Conservation (phyloP, 1,284 basidiomycete species). For the Fomitiporia mediterranea region DNA sequence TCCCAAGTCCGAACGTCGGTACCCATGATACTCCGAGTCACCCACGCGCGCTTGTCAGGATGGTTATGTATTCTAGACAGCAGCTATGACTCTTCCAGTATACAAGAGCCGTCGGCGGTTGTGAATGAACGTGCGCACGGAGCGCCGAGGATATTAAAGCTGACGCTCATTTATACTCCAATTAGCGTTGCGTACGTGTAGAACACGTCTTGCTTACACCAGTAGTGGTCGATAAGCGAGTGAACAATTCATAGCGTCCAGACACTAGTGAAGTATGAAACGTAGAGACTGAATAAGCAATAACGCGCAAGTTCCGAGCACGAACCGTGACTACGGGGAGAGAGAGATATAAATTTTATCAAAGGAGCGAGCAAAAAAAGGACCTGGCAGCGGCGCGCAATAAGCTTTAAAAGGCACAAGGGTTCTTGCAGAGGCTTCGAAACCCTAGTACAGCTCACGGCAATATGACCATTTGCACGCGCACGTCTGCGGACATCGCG, state of each 20-base stretch:
- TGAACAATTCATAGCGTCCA: background rate
- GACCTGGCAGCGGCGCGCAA: background rate
- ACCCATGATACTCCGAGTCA: background rate
- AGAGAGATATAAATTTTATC: background rate
- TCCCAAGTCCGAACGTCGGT: background rate
- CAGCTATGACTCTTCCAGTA: background rate
- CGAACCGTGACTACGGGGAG: background rate
- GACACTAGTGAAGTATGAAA: background rate
- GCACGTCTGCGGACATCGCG: background rate
- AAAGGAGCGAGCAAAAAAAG: background rate
- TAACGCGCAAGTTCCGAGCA: background rate
- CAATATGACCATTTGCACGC: constrained; percentile 9
- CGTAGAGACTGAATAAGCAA: background rate
- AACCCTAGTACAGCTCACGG: constrained; percentile 10
- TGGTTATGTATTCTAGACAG: background rate
- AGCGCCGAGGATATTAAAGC: background rate
- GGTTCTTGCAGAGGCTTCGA: background rate
- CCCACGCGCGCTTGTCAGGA: background rate
- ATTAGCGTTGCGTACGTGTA: background rate
- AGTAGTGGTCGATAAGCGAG: background rate
- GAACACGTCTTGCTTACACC: background rate
- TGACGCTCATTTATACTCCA: background rate
- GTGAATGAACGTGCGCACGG: background rate
- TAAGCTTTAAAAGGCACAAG: constrained; percentile 2
- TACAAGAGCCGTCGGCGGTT: constrained; percentile 1